These are phyloP conservation scores for Candida incommunis DNA, from an alignment of 805 yeast species.

Conservation along the genomic window DNA sequence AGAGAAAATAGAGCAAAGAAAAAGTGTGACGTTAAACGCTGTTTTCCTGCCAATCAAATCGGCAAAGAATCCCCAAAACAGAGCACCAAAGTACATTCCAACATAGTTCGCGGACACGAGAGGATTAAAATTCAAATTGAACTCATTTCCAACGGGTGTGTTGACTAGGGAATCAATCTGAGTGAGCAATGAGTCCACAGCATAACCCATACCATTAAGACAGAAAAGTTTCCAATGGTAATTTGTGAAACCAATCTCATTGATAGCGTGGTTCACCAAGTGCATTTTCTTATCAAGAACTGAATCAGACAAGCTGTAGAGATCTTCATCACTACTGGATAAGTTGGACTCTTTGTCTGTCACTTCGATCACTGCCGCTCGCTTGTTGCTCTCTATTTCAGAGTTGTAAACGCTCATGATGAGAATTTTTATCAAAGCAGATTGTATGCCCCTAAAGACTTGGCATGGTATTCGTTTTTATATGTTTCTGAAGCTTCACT, in stretches of 20 bases:
- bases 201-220: conserved; percentile 43
- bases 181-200: conserved; percentile 38
- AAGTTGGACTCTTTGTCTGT: not conserved
- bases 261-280: conserved; percentile 40
- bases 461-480: too few relatives aligned
- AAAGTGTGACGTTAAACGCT: conserved; percentile 36
- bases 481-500: too few relatives aligned
- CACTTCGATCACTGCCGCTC: too few relatives aligned
- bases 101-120: conserved; percentile 34
- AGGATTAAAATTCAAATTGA: conserved; percentile 29
- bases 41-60: conserved; percentile 40
- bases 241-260: conserved; percentile 48
- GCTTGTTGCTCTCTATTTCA: too few relatives aligned
- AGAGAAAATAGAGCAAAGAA: conserved; percentile 36
- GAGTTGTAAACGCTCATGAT: too few relatives aligned
- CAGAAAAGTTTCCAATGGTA: conserved; percentile 36
- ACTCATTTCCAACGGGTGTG: conserved; percentile 34
- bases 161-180: conserved; percentile 33
- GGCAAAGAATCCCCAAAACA: conserved; percentile 41
- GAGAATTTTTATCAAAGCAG: too few relatives aligned
- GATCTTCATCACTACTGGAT: not conserved
- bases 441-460: too few relatives aligned
- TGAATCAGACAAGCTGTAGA: not conserved
- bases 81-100: conserved; percentile 38
- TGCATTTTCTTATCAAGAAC: conserved; percentile 1